Conservation (phyloP, 768 basidiomycete genomes). For the Tricholomella constricta region DNA sequence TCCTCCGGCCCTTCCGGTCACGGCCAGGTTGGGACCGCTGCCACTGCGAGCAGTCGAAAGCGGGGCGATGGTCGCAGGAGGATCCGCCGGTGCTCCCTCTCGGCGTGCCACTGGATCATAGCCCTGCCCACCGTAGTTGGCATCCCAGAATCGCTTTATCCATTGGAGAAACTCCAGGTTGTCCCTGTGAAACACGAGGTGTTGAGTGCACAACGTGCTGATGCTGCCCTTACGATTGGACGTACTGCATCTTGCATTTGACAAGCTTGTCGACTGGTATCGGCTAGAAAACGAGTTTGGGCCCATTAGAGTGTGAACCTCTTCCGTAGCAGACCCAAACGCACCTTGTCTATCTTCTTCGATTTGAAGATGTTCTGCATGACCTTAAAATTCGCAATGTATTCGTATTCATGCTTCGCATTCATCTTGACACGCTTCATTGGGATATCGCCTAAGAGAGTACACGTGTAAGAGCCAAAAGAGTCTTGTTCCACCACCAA, state of each 20-base stretch:
- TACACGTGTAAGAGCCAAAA: constrained; percentile 6
- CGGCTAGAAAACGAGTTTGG: constrained; percentile 54
- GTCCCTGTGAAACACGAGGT: constrained; percentile 53
- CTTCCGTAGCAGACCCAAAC: constrained; percentile 16
- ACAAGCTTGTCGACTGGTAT: constrained; percentile 93
- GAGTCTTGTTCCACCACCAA: constrained; percentile 6
- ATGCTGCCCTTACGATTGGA: constrained; percentile 21
- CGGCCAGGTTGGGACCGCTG: constrained; percentile 24
- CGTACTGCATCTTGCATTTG: constrained; percentile 99
- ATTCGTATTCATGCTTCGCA: constrained; percentile 96
- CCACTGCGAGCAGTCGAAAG: constrained; percentile 46
- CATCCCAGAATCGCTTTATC: constrained; percentile 95
- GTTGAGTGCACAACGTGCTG: neutral
- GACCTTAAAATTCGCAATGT: constrained; percentile 92
- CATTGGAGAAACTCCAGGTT: constrained; percentile 99
- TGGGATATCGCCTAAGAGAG: constrained; percentile 74
- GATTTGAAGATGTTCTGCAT: constrained; percentile 90
- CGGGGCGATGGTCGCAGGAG: constrained; percentile 79
- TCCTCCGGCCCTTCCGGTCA: constrained; percentile 55
- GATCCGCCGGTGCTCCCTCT: constrained; percentile 73
- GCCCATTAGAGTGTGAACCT: neutral
- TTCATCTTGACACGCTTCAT: constrained; percentile 94
- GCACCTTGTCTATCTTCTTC: constrained; percentile 93
- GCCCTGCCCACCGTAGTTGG: constrained; percentile 81
- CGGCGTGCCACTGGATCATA: constrained; percentile 87